These are phyloP conservation scores for Syzygium oleosum DNA, from an alignment of 345 rosid species.

Conservation along the genomic window DNA sequence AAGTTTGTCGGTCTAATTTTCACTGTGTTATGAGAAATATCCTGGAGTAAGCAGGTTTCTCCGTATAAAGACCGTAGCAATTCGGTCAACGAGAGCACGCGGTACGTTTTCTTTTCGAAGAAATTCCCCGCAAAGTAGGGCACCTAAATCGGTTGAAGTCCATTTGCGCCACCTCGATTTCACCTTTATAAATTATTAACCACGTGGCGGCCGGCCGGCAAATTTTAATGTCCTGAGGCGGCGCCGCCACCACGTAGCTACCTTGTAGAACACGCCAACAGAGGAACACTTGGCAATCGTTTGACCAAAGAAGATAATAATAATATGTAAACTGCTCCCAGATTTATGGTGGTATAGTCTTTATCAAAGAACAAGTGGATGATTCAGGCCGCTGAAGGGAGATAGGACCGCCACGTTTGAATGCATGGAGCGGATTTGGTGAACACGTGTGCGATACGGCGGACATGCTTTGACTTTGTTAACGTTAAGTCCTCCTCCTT, in stretches of 20 bases:
- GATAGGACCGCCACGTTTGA: neutral
- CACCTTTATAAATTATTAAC: neutral
- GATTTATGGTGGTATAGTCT: neutral
- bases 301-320: too few species aligned
- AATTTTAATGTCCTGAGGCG: neutral
- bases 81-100: neutral
- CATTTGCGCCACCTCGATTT: neutral
- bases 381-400: neutral
- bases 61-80: neutral
- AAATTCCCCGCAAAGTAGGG: neutral
- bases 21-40: neutral
- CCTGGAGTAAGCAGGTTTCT: neutral
- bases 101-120: neutral
- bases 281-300: neutral
- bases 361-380: neutral
- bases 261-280: neutral
- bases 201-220: neutral
- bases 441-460: too few species aligned
- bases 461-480: neutral
- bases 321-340: neutral
- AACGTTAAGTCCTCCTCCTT: neutral
- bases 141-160: neutral
- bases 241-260: neutral
- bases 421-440: neutral
- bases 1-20: neutral